Evolutionary conservation across 1,284 basidiomycete genomes (phyloP).

Genomic region (Puccinia triticina): DNA sequence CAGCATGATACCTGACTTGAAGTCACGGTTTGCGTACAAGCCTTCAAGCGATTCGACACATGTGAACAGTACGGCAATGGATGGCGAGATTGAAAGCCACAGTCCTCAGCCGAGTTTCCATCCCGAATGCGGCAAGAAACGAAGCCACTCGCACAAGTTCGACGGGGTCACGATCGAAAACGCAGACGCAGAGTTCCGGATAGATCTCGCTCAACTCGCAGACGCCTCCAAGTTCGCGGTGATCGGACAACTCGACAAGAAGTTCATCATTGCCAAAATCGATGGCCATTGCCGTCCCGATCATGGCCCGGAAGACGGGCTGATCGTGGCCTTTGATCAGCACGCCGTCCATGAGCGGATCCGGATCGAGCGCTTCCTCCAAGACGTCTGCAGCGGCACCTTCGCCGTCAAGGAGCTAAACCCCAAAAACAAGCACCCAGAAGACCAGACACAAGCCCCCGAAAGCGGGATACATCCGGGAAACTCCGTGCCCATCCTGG

Average conservation of each 20-base stretch:
- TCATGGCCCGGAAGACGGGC: conserved; percentile 51
- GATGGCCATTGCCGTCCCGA: conserved; percentile 54
- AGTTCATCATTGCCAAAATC: conserved; percentile 70
- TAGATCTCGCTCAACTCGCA: conserved; percentile 22
- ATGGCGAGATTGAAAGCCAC: not conserved
- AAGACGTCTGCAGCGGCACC: conserved; percentile 67
- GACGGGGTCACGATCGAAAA: conserved; percentile 15
- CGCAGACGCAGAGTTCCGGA: not conserved
- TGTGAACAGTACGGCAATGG: too few species aligned
- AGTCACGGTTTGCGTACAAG: conserved; percentile 12
- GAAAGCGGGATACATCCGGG: not conserved
- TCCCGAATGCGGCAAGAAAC: not conserved
- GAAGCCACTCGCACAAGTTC: not conserved
- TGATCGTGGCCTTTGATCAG: conserved; percentile 82
- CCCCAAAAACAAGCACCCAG: conserved; percentile 55
- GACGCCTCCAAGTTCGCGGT: conserved; percentile 58
- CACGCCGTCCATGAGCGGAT: conserved; percentile 93
- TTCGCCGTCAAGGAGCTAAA: conserved; percentile 59
- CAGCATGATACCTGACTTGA: not conserved
- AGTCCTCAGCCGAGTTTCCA: not conserved
- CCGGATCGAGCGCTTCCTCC: conserved; percentile 79
- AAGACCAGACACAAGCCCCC: conserved; percentile 57
- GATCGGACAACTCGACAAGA: conserved; percentile 81
- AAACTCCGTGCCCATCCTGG: conserved; percentile 65
- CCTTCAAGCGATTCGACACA: not conserved